Evolutionary conservation across 768 basidiomycete genomes (phyloP).

Genomic region (Xanthoconium purpureum): DNA sequence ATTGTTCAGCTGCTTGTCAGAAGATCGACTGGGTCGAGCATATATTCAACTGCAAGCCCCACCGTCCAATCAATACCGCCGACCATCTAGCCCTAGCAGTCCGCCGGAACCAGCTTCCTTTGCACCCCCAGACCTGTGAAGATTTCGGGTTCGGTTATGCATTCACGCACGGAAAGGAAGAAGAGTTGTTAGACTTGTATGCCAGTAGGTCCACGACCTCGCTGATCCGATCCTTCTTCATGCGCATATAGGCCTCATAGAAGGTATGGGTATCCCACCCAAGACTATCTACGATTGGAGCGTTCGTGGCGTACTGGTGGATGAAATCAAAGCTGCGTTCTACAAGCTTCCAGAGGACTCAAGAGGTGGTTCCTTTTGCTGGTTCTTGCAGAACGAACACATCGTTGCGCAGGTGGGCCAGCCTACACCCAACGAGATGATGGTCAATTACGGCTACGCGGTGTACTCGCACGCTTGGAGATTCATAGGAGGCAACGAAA

Average conservation of each 20-base stretch:
- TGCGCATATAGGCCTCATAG: neutral
- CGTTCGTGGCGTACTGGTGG: neutral
- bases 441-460: neutral
- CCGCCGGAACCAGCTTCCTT: neutral
- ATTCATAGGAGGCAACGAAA: conserved; percentile 1
- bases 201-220: neutral
- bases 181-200: neutral
- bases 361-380: neutral
- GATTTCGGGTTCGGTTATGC: conserved; percentile 1
- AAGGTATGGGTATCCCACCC: neutral
- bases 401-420: neutral
- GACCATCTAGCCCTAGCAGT: neutral
- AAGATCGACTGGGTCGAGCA: neutral
- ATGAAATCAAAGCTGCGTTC: neutral
- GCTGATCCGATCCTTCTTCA: neutral
- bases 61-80: conserved; percentile 1
- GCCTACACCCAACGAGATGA: neutral
- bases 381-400: conserved; percentile 6
- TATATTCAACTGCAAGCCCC: conserved; percentile 6
- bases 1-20: neutral
- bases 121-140: neutral
- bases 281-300: conserved; percentile 3
- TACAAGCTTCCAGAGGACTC: neutral
- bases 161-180: neutral
- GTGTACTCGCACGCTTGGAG: neutral